Conservation (phyloP, 495 filamentous ascomycete genomes). For the Glutinoglossum americanum region DNA sequence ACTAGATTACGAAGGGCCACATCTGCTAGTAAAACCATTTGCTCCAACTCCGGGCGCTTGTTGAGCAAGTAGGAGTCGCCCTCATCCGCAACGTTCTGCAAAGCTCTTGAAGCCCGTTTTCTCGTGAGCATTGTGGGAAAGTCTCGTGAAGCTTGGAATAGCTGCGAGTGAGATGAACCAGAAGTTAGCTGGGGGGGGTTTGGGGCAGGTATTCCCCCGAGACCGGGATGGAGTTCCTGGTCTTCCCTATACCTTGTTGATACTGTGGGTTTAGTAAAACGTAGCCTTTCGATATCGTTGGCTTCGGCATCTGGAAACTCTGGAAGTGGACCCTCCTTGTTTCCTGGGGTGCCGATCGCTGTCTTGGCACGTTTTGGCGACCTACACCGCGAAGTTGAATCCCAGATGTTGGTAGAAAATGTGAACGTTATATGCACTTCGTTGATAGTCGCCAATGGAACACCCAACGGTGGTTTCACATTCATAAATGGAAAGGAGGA, state of each 20-base stretch:
- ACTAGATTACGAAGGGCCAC: not conserved
- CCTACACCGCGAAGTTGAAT: not conserved
- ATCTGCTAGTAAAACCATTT: not conserved
- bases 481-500: not conserved
- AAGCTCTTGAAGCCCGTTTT: not conserved
- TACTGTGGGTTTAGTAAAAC: not conserved
- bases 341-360: not conserved
- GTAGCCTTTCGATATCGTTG: not conserved
- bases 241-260: not conserved
- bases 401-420: not conserved
- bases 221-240: not conserved
- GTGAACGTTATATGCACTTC: not conserved
- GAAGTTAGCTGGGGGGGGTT: not conserved
- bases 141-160: not conserved
- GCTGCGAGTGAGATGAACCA: not conserved
- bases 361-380: not conserved
- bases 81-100: not conserved
- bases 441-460: not conserved
- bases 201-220: not conserved
- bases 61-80: not conserved
- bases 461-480: not conserved
- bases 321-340: not conserved
- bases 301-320: not conserved
- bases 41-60: not conserved
- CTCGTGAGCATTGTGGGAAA: not conserved